Base-by-base conservation (phyloP, 768 basidiomycete species). In the Pleurotus tuoliensis region DNA sequence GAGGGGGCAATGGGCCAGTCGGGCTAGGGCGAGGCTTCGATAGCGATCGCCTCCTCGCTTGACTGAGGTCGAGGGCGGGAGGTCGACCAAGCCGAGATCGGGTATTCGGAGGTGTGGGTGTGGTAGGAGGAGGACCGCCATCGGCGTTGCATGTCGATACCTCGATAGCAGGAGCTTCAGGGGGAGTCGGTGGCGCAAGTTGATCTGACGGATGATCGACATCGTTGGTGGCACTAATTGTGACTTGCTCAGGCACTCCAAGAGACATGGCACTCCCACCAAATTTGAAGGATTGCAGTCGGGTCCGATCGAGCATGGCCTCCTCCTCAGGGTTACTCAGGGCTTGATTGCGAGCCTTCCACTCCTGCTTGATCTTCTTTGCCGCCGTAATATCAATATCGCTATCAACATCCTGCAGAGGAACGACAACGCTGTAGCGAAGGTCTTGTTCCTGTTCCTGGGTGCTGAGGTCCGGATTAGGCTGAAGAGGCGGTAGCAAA, bases 321-420 rank as follows among this genome's bases (percentile, higher is more conserved):
- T 38, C 45, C 41, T 69, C 62, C 3, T 59, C 59, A 3, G 59
- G 9, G 20, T 40, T 59, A 25, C 67, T 66, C 6, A 55, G 47
- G 3, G 57, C 39, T 22, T 62, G 64, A 59, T 80, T 78, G 58
- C 66, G 71, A 2, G 74, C 71, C 58, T 80, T 71, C 83, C 83
- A 86, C 52, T 76, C 74, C 45, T 76, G 69, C 65, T 82, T 85
- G 63, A 86, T 71, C 57, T 66, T 74, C 55, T 75, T 73, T 5
- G 84, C 84, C 6, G 80, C 82, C 12, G 79, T 76, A 9, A 69
- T 48, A 20, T 60, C 59, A n/a, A 49, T 61, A 12, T 48, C 40
- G 6, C 59, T 52, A 59, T 55, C 63, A 12, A 55, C 56, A 4
- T 49, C 60, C 4, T 58, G 47, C 4, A 64, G 47, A 18, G 44